Conservation (phyloP, 371 early-diverging fungal species). For the Mortierella sp. region DNA sequence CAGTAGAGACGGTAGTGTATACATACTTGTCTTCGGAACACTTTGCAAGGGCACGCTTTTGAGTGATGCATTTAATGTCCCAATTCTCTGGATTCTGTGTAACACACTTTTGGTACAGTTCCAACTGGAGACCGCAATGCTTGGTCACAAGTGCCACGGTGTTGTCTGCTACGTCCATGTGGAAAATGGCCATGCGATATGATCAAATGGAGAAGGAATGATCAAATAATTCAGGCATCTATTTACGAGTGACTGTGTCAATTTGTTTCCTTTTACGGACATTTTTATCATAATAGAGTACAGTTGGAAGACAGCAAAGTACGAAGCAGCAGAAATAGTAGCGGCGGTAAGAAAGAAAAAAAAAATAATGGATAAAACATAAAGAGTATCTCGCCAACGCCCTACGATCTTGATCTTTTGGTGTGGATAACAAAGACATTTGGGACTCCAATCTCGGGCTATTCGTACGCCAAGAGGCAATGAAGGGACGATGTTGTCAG, state of each 20-base stretch:
- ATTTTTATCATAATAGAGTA: no score
- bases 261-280: neutral
- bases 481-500: neutral
- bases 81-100: constrained; percentile 80
- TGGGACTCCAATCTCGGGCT: constrained; percentile 70
- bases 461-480: constrained; percentile 9
- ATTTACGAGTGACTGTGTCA: constrained; percentile 10
- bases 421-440: constrained; percentile 64
- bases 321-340: neutral
- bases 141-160: constrained; percentile 70
- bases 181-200: constrained; percentile 49
- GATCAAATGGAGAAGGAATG: neutral
- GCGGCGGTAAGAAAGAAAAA: no score
- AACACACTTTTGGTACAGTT: constrained; percentile 83
- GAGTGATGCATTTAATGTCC: constrained; percentile 78
- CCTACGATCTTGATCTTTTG: constrained; percentile 46
- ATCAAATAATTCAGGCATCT: neutral
- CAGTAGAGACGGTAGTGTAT: neutral
- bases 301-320: no score
- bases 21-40: constrained; percentile 86
- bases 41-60: constrained; percentile 80
- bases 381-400: neutral
- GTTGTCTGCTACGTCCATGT: constrained; percentile 57
- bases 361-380: neutral
- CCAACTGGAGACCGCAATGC: constrained; percentile 83